Base-by-base conservation (phyloP, 2,329 filamentous ascomycete genomes). In the Cryphonectria naterciae region DNA sequence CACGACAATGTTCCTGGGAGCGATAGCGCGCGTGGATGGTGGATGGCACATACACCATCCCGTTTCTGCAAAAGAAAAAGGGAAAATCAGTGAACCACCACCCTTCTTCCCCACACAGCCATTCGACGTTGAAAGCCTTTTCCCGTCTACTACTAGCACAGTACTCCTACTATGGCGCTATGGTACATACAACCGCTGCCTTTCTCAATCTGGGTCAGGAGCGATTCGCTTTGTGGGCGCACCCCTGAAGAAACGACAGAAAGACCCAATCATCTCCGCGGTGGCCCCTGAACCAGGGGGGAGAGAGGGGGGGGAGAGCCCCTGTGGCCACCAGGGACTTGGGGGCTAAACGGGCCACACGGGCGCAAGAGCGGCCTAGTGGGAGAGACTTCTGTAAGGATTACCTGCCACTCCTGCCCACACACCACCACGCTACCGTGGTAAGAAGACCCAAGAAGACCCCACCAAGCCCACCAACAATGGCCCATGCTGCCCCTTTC, bases 181-280 rank as follows among this genome's bases (percentile, higher is more conserved):
- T 6, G 15, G 13, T 46, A 7, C 17, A 7, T 46, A 6, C 15
- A 46, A 32, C 32, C 61, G 32, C 32, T 32, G 49, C 64, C 49
- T 54, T 39, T 10, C 67, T 65, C 32, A 6, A 68, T 64, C 46
- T 39, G 67, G 67, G 39, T 35, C 39, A 64, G 67, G 56, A 54
- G 61, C 64, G 46, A 54, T 32, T 52, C 35, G 46, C 64, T 28
- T 28, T 37, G 49, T 41, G 49, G 64, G 35, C 25, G 64, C 49
- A 66, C 56, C 65, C 52, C 65, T 61, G 54, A 37, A 49, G 49
- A 5, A 17, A 28, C 54, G 62, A 61, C 46, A 37, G 22, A 63
- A 37, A 56, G 46, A 52, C 35, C 68, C 71, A 72, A 72, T 72
- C 71, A 70, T 68, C 63, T 67, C 62, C 71, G 61, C 68, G 28